Base-by-base conservation (phyloP, 306 rosid species). In the Trifolium pratense region DNA sequence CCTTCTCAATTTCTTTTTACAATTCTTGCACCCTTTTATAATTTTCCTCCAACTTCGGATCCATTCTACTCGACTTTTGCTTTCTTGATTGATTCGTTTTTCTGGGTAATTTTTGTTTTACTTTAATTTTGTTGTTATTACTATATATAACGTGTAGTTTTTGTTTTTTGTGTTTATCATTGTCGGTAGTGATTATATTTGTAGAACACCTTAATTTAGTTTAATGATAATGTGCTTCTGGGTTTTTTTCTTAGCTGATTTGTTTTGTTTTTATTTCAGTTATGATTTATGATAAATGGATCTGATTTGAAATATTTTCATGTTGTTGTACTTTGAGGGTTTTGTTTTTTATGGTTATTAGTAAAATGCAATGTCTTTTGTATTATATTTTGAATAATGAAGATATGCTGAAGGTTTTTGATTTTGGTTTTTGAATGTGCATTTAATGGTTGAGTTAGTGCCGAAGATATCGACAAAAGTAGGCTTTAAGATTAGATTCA, bases 291-390 rank as follows among this genome's bases (percentile, higher is more conserved):
- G 14, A 37, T 12, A 11, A 18, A 21, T 53, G 52, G 75, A 81
- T 76, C 81, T 76, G 84, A 55, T 70, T 69, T 42, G n/a, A 26
- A 45, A 34, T 29, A 39, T 53, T 37, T 37, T 23, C 39, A 29
- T 75, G 45, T 59, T 40, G 17, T 63, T 40, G 17, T 74, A 61
- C 20, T 18, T 59, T 68, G 57, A 12, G 18, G 20, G 32, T 51
- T 69, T 69, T 32, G 7, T 48, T 31, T 49, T 51, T 1, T 43
- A 21, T 66, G 21, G 21, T 16, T 9, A 16, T 29, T 29, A 34
- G 34, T 20, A 0, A 20, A 31, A 17, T 68, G 14, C 45, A n/a
- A 9, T 14, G 32, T 68, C 12, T 13, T 49, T 48, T 9, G 25
- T 3, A 16, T 49, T 49, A 31, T 31, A 1, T 3, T 53, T 20